Conservation (phyloP, 2,329 filamentous ascomycete genomes). For the Monosporascus sp. region DNA sequence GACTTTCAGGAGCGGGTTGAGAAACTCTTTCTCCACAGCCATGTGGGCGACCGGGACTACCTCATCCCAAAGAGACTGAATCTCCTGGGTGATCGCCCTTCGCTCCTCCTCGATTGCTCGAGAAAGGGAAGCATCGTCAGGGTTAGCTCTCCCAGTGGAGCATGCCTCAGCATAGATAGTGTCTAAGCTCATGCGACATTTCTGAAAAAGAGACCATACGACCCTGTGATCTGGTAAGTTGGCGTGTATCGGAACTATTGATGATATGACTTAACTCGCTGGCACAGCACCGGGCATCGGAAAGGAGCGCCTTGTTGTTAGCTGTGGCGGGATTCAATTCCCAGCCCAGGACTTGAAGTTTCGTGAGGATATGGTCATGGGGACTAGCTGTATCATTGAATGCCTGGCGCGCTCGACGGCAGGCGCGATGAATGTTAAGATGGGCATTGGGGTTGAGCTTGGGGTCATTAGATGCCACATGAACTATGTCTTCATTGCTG, state of each 20-base stretch:
- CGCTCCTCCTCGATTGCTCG: constrained; percentile 15
- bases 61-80: constrained; percentile 29
- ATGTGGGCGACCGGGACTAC: constrained; percentile 29
- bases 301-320: constrained; percentile 11
- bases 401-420: constrained; percentile 1
- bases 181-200: constrained; percentile 17
- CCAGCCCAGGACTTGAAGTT: constrained; percentile 16
- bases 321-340: constrained; percentile 13
- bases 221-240: constrained; percentile 11
- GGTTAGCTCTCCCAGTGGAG: constrained; percentile 2
- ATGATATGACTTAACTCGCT: constrained; percentile 18
- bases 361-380: constrained; percentile 19
- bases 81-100: constrained; percentile 20
- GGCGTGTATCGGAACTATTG: background rate
- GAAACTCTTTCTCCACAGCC: constrained; percentile 26
- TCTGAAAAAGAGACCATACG: constrained; percentile 16
- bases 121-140: background rate
- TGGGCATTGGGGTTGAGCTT: background rate
- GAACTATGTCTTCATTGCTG: no score
- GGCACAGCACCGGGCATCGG: constrained; percentile 19
- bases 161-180: constrained; percentile 13
- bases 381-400: constrained; percentile 8
- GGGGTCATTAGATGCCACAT: no score
- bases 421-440: background rate
- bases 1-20: constrained; percentile 18